Evolutionary conservation across 345 rosid species (phyloP), one percentile per base, ranked within the genome.

Genomic region (Syzygium aqueum): DNA sequence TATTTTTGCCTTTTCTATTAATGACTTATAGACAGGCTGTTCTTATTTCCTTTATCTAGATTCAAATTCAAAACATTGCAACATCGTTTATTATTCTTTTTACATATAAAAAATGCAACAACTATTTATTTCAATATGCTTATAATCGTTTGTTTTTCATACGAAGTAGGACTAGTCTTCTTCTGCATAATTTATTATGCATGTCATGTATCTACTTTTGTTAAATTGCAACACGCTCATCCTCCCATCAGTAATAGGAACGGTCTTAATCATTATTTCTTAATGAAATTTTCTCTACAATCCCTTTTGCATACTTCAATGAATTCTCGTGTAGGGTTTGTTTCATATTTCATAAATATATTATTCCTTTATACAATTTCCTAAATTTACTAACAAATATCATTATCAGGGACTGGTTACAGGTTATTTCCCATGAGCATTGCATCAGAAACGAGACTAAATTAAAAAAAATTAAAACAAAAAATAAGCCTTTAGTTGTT

Each of bases 71-170:
- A 28, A 3, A 61, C 8, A 61, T 61, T 7, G 8, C 67, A 56
- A 0, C 0, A 5, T 23, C 63, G 2, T 56, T 3, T 23, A 23
- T 56, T 23, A 56, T 23, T 23, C n/a, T 22, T 56, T 56, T 56
- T 23, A 23, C 63, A 23, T 9, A 23, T 10, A 23, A 57, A 57
- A 57, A 57, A 4, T 25, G 63, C 28, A 25, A 57, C 63, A 25
- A 57, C n/a, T 23, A 57, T 23, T 0, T 57, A 4, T 23, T 5
- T 57, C 25, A 25, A 9, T 11, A 25, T 57, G 63, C 10, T 57
- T 9, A 57, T 4, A 57, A 4, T 23, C 0, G 6, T 23, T 57
- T 10, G 27, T 23, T 27, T 59, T 59, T 12, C 15, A 59, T 59
- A 59, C 5, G 33, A 12, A 59, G 67, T 59, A 11, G 2, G 16